phyloP scores from a whole-genome alignment of 257 asterid species.

The Plantago elongata region DNA sequence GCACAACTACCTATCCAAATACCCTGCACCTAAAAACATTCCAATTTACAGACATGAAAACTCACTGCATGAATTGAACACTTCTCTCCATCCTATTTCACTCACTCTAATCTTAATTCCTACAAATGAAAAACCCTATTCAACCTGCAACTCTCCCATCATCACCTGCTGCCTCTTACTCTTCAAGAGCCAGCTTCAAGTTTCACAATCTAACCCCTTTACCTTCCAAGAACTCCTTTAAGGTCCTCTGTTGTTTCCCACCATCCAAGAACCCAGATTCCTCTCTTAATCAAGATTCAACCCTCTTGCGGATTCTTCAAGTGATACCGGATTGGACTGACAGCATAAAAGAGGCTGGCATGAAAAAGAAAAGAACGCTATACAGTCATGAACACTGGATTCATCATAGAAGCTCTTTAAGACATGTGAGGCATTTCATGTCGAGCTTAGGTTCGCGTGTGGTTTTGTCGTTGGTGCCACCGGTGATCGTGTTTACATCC shows the following conservation, averaged over 20 bases:
- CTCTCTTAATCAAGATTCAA: constrained; percentile 23
- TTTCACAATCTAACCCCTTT: constrained; percentile 24
- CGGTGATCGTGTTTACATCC: constrained; percentile 69
- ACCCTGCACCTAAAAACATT: constrained; percentile 11
- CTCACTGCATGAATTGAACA: constrained; percentile 38
- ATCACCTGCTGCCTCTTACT: constrained; percentile 33
- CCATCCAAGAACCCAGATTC: constrained; percentile 29
- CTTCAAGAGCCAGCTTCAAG: constrained; percentile 31
- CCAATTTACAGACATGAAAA: constrained; percentile 19
- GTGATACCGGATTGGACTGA: constrained; percentile 85
- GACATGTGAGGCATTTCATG: constrained; percentile 67
- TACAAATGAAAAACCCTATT: constrained; percentile 34
- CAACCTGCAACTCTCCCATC: constrained; percentile 27
- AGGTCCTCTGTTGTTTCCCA: constrained; percentile 33
- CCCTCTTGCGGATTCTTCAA: constrained; percentile 38
- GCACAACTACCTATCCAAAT: constrained; percentile 28
- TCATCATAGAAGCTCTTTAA: constrained; percentile 68
- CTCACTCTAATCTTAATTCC: constrained; percentile 27
- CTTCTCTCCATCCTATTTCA: constrained; percentile 18
- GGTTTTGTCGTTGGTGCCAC: constrained; percentile 73
- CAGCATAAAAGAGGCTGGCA: constrained; percentile 48
- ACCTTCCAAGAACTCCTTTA: constrained; percentile 28
- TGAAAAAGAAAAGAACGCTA: constrained; percentile 52
- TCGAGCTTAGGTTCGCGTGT: constrained; percentile 75
- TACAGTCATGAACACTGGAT: constrained; percentile 74